Percentiles rank a stretch among this genome's conserved stretches.
Evolutionary conservation across 2,329 filamentous ascomycete species (phyloP).

Genomic region (Ceratocystis cacaofunesta): DNA sequence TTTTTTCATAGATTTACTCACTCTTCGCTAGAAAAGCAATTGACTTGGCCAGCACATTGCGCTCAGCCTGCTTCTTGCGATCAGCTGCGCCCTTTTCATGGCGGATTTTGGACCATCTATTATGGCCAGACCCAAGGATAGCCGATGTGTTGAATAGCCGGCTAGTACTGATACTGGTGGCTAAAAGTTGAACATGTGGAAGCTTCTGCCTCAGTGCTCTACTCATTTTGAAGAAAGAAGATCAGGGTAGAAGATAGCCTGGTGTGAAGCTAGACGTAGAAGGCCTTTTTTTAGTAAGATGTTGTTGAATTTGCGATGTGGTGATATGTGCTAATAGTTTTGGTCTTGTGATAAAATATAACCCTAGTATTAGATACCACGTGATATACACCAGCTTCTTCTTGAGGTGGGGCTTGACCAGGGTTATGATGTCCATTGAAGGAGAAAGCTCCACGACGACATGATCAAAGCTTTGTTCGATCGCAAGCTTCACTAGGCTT

Average conservation of each 20-base stretch:
- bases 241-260: background rate
- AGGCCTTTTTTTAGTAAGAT: background rate
- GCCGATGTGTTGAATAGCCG: slow-evolving; percentile 9
- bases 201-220: background rate
- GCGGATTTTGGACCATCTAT: slow-evolving; percentile 89
- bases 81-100: slow-evolving; percentile 88
- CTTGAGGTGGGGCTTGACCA: background rate
- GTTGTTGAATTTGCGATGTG: background rate
- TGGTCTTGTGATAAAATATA: background rate
- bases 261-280: background rate
- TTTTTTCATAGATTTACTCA: slow-evolving; percentile 24
- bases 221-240: background rate
- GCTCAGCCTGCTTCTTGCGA: slow-evolving; percentile 57
- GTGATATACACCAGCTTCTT: background rate
- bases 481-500: background rate
- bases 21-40: slow-evolving; percentile 63
- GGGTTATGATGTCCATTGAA: background rate
- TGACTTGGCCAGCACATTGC: slow-evolving; percentile 52
- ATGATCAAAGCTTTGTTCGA: background rate
- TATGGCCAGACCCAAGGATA: slow-evolving; percentile 56
- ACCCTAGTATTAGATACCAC: background rate
- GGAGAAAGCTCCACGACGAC: background rate
- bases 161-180: background rate
- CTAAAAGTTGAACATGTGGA: background rate
- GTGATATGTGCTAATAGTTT: background rate